Base-by-base conservation (phyloP, 495 filamentous ascomycete genomes). In the Podospora fimiseda region DNA sequence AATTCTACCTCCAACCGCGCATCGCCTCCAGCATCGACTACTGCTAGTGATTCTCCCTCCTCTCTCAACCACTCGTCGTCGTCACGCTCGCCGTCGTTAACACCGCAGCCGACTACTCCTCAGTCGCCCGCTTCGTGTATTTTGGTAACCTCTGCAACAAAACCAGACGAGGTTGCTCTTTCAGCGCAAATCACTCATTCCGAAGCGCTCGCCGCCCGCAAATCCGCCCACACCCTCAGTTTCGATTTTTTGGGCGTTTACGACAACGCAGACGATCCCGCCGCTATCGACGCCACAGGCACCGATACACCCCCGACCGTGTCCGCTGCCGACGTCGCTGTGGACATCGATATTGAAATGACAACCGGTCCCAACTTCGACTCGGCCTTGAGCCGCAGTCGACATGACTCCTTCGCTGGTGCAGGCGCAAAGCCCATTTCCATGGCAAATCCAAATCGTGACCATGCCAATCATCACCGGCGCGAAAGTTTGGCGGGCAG, bases 401-500 rank as follows among this genome's bases (percentile, higher is more conserved):
- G 76, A 61, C 74, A 91, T 68, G 88, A 90, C 64, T 92, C 89
- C 41, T 82, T 92, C 65, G 80, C 85, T 71, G 84, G 82, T 51
- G 84, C 81, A 48, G 89, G 86, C 54, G 85, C 89, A 20, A 89
- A 88, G 70, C 89, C 90, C 38, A 96, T 96, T 52, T 88, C 88
- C 27, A 84, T 90, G 77, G 80, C 81, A 46, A 84, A 83, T 55
- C 82, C 85, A 15, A 87, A 85, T 64, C 80, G 85, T 63, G 85
- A 90, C 56, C 78, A 82, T 53, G 71, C 72, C 55, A 71, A 70
- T 60, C 74, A 77, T 60, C 79, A 73, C 46, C 85, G 93, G 50
- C 80, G 92, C 58, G 93, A 95, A 67, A 92, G 87, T 60, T 68
- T 90, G 55, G 89, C 86, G 45, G 84, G 89, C 46, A 98, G 94